phyloP scores from a whole-genome alignment of 2,329 filamentous ascomycete genomes.

The Fusarium sp. region DNA sequence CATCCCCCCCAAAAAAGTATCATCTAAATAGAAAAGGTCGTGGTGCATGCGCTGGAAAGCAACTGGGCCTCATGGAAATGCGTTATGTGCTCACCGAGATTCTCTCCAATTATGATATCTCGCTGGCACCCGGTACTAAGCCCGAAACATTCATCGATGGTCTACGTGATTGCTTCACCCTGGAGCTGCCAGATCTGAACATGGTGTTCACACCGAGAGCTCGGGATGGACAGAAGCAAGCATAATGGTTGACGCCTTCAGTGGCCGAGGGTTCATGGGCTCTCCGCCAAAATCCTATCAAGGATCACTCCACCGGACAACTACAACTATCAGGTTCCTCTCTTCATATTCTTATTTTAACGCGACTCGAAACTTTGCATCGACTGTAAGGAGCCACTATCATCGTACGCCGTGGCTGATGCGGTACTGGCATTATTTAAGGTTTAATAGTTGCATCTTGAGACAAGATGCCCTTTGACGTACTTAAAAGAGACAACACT shows the following conservation, averaged over 20 bases:
- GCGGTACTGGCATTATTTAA: no score
- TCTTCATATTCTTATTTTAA: background rate
- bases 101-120: conserved; percentile 16
- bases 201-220: conserved; percentile 8
- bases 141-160: conserved; percentile 6
- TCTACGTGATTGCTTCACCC: conserved; percentile 22
- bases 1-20: rapidly evolving
- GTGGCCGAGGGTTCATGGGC: no score
- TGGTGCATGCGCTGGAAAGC: conserved; percentile 33
- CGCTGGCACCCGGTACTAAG: background rate
- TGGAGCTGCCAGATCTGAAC: conserved; percentile 4
- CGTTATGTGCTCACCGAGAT: conserved; percentile 22
- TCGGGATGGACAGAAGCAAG: background rate
- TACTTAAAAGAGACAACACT: no score
- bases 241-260: background rate
- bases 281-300: no score
- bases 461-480: no score
- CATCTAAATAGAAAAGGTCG: conserved; percentile 6
- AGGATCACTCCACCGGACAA: background rate
- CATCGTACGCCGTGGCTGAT: no score
- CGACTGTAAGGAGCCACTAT: background rate
- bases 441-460: no score
- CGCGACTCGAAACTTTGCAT: background rate
- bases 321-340: background rate
- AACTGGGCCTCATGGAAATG: conserved; percentile 36